Evolutionary conservation across 768 basidiomycete genomes (phyloP), one percentile per base, ranked within the genome.

Genomic region (Psilocybe azurescens): DNA sequence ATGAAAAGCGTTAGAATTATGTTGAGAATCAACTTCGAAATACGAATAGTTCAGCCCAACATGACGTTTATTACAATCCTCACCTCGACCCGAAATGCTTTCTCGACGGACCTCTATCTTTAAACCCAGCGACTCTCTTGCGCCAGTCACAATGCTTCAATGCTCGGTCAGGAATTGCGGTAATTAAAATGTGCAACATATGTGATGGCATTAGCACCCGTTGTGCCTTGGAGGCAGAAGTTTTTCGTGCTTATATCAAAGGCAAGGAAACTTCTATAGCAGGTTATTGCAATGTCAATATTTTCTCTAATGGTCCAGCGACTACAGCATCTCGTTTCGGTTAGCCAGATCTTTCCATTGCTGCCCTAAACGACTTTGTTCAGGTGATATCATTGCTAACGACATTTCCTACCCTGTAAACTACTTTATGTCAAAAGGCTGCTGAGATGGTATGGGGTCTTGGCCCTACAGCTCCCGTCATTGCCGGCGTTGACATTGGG

Each of bases 311-410:
- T 67, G 91, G 91, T 53, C 89, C 91, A 52, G 89, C 90, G 14
- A 93, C 91, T 1, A 92, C 90, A 13, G 91, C 91, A 48, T 91
- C 91, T 1, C 84, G 90, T n/a, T 79, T 92, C 24, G 90, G 90
- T n/a, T 86, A 87, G 68, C 90, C 90, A n/a, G 90, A 92, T 71
- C 78, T 92, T 47, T 90, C 89, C 20, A 90, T 92, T 65, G 89
- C 90, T 3, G 91, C 89, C 29, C 69, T 91, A 68, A 91, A 90
- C 65, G 90, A 92, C 68, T 92, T 92, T 62, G 89, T 88, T 24
- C 83, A 83, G 71, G 85, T 84, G 64, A 62, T 61, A 67, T 10
- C 48, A n/a, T 56, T n/a, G 18, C 53, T 51, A 8, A 33, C 33
- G 10, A 18, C 20, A 30, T 29, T 32, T 32, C 13, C 18, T 38